Evolutionary conservation across 2,329 filamentous ascomycete species (phyloP).

Genomic region (Paraconiothyrium brasiliense): DNA sequence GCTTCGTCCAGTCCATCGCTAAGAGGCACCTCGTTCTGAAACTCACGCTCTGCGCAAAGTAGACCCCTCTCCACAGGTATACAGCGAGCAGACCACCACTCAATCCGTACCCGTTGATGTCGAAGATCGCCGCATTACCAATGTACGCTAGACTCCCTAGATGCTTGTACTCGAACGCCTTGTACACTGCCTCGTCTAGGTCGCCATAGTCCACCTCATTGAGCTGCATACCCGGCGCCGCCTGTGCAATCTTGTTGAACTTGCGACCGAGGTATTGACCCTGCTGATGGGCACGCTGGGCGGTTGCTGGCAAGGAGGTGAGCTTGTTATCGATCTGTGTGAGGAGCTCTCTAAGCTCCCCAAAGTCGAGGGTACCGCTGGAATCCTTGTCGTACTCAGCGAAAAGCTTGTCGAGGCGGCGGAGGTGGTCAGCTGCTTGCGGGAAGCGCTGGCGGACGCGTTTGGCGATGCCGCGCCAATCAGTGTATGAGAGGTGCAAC

Average conservation of each 20-base stretch:
- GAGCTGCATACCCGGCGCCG: conserved; percentile 75
- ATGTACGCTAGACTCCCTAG: conserved; percentile 93
- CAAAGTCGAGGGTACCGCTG: conserved; percentile 91
- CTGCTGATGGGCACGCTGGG: conserved; percentile 95
- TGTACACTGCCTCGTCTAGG: conserved; percentile 90
- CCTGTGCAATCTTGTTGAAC: conserved; percentile 87
- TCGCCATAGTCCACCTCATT: conserved; percentile 91
- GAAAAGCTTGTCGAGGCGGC: conserved; percentile 90
- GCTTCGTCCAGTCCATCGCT: conserved; percentile 99
- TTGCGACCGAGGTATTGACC: conserved; percentile 92
- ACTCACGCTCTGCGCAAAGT: conserved; percentile 97
- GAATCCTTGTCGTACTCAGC: conserved; percentile 92
- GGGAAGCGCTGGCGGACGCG: conserved; percentile 90
- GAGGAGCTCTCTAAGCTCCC: conserved; percentile 87
- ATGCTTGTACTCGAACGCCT: conserved; percentile 92
- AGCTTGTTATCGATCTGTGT: conserved; percentile 94
- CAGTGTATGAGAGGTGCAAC: conserved; percentile 83
- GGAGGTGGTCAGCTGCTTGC: conserved; percentile 86
- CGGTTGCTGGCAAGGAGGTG: conserved; percentile 92
- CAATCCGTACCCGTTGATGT: conserved; percentile 80
- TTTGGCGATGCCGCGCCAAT: conserved; percentile 86
- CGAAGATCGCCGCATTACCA: conserved; percentile 95
- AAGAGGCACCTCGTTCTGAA: conserved; percentile 86
- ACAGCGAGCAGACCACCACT: conserved; percentile 89
- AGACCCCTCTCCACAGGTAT: conserved; percentile 94